These are phyloP conservation scores for Hirsutella rhossiliensis DNA, from an alignment of 2,329 filamentous ascomycete species.

Conservation along the genomic window DNA sequence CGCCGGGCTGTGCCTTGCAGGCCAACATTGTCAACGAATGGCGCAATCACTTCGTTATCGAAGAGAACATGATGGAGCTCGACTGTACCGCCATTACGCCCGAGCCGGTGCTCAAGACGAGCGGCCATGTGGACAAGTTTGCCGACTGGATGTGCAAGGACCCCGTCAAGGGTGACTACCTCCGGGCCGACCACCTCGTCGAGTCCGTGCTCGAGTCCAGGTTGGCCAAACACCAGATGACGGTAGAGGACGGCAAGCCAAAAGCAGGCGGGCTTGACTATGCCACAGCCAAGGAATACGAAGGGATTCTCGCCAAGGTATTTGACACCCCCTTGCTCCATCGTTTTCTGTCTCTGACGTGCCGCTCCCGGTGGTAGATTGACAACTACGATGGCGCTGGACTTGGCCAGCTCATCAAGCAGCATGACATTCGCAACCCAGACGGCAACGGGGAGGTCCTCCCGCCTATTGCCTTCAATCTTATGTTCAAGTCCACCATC, in stretches of 20 bases:
- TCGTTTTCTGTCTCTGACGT: not conserved
- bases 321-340: no score
- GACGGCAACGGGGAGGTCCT: constrained; percentile 63
- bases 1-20: constrained; percentile 75
- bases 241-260: not conserved
- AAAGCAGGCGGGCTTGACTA: no score
- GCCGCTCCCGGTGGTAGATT: constrained; percentile 36
- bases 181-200: constrained; percentile 91
- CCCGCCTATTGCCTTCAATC: constrained; percentile 84
- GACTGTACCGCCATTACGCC: constrained; percentile 93
- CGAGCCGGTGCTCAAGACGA: constrained; percentile 86
- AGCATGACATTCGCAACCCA: constrained; percentile 85
- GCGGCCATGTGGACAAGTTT: constrained; percentile 95
- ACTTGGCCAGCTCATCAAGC: constrained; percentile 77
- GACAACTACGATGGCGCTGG: constrained; percentile 87
- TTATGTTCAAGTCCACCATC: constrained; percentile 96
- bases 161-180: constrained; percentile 90
- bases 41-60: constrained; percentile 85
- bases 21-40: constrained; percentile 80
- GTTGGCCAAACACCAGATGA: constrained; percentile 53
- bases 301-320: constrained; percentile 69
- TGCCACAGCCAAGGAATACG: constrained; percentile 75
- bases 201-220: constrained; percentile 84
- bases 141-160: constrained; percentile 99
- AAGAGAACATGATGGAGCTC: constrained; percentile 91